Evolutionary conservation across 2,329 filamentous ascomycete genomes (phyloP), one percentile per base, ranked within the genome.

Genomic region (Aspergillus ibericus): DNA sequence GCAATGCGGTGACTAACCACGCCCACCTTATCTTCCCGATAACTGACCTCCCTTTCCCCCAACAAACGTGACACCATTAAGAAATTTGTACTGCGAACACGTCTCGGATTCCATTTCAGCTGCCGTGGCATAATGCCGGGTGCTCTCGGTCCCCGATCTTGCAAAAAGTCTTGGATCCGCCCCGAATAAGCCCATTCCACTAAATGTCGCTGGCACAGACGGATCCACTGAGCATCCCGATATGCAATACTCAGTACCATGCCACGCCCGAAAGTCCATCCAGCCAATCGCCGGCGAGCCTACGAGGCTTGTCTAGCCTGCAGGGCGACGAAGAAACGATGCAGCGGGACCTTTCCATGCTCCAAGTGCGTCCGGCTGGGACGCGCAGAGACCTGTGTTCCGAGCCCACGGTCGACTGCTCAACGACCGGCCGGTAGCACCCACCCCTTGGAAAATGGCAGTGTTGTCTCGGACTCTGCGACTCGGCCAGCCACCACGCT

Each of bases 191-290:
- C 22, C 22, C 15, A 18, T 47, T 22, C 35, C 15, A 55, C 40
- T 8, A 13, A 18, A 42, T 22, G 22, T 38, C 22, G 25, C 15
- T 32, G 12, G 16, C 25, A 51, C 16, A 20, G 48, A 49, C 29
- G 29, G 27, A 51, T 22, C 48, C 18, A 36, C 50, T 40, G 16
- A 18, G 12, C 48, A 51, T 16, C 15, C 22, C 42, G 22, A 25
- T 15, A 47, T 36, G 34, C 32, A 20, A 53, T 40, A n/a, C 35
- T 47, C 22, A 22, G 38, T 47, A 50, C 50, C 32, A 84, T 84
- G 82, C 81, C 81, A 58, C 81, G 82, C 20, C 81, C 81, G 12
- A 82, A 79, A 62, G 80, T 84, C 20, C 75, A 74, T 16, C 79
- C 80, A 1, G 77, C 78, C 49, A 78, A 82, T 59, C 78, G 82